Base-by-base conservation (phyloP, 176 grass and related monocot species). In the Rhynchospora tenuis region DNA sequence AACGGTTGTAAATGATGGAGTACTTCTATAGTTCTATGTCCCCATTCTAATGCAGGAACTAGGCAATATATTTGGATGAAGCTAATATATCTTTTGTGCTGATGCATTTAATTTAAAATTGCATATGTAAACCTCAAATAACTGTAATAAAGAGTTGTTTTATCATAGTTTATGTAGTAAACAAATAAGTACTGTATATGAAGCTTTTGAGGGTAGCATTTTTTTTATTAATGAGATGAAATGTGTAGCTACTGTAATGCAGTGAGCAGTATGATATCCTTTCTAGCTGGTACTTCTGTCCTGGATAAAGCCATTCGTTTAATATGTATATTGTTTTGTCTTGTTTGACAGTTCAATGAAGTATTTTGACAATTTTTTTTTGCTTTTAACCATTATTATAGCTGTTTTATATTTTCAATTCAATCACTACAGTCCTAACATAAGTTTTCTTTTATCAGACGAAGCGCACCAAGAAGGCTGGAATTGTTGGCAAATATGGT, bases 401-500 rank as follows among this genome's bases (percentile, higher is more conserved):
- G 1, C 20, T 60, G n/a, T 8, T 23, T 15, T 73, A 24, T 1
- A 8, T 27, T 72, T 28, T 54, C 47, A 16, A 9, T 75, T 54
- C 6, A 17, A 15, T 75, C 0, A 9, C 45, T 52, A 9, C 29
- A 76, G 46, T 56, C 55, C 73, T 77, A 26, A 64, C 6, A 33
- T 33, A 4, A 54, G 80, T 28, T 90, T 64, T 56, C 42, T 45
- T 12, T 79, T 47, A 65, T 52, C 81, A 97, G 94, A 94, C 92
- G 3, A 97, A 97, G 88, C 92, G 90, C 60, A 97, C 94, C 72
- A 97, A 97, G 90, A 97, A 97, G 90, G 94, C 90, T 0, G 94
- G 92, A 73, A 94, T 97, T 29, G 89, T 91, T 42, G 94, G 94
- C 78, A 97, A 97, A 88, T 97, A 97, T 43, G 95, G 95, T 98